phyloP scores from a whole-genome alignment of 2,329 filamentous ascomycete species.

The Pseudogymnoascus sp. region DNA sequence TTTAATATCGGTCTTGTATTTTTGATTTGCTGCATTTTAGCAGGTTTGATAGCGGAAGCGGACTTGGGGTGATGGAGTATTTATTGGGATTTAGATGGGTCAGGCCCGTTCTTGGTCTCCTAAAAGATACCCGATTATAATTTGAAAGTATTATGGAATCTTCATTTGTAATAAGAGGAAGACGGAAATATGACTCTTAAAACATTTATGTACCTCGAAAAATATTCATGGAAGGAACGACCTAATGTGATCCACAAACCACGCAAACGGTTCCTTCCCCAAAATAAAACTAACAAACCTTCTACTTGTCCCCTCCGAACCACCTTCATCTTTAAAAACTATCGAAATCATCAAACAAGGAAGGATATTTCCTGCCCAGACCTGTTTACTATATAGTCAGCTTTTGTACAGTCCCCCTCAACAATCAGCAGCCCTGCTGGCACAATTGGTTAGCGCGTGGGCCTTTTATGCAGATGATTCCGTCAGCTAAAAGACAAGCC shows the following conservation, averaged over 20 bases:
- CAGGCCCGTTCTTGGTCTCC: background rate
- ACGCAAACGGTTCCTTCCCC: background rate
- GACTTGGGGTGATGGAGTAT: background rate
- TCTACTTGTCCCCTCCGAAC: background rate
- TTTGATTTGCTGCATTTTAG: background rate
- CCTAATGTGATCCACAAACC: background rate
- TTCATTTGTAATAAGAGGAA: background rate
- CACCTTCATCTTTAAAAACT: background rate
- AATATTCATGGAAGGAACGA: background rate
- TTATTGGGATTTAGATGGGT: background rate
- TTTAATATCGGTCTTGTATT: background rate
- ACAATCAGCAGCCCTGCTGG: constrained; percentile 7
- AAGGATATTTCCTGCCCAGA: background rate
- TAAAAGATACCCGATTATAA: background rate
- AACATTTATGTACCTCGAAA: background rate
- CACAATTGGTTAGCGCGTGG: constrained; percentile 10
- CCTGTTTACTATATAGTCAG: background rate
- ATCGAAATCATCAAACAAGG: background rate
- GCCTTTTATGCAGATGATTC: constrained; percentile 5
- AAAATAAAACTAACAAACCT: background rate
- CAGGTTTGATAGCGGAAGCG: background rate
- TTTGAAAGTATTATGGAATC: background rate
- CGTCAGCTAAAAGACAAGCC: constrained; percentile 5
- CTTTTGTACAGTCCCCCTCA: background rate
- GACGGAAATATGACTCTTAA: background rate